These are phyloP conservation scores for Nicotiana undulata DNA, from an alignment of 257 asterid species.

Conservation along the genomic window DNA sequence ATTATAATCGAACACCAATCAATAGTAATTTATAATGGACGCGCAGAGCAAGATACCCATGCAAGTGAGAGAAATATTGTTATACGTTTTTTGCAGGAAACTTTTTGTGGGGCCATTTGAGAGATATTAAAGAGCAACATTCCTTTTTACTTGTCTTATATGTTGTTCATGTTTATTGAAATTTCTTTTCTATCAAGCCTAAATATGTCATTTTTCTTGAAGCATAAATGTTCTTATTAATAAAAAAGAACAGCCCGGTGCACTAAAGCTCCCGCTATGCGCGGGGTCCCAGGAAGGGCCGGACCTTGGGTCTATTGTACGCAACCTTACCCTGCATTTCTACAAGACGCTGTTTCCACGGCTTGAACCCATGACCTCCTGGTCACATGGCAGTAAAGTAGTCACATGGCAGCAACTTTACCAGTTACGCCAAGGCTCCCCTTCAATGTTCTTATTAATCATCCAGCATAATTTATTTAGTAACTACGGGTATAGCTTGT, in stretches of 20 bases:
- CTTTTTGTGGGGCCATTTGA: not conserved
- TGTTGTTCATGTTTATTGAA: not conserved
- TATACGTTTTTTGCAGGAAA: too few relatives aligned
- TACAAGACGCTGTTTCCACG: too few relatives aligned
- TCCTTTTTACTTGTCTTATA: not conserved
- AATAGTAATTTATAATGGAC: not conserved
- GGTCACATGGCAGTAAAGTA: too few relatives aligned
- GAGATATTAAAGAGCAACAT: not conserved
- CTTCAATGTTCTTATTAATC: not conserved
- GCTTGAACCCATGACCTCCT: too few relatives aligned
- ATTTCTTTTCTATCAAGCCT: not conserved
- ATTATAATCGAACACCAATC: not conserved
- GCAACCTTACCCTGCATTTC: too few relatives aligned
- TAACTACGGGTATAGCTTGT: not conserved
- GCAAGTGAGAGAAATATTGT: not conserved
- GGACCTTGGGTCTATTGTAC: too few relatives aligned
- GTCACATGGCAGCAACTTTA: too few relatives aligned
- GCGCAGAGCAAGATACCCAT: not conserved
- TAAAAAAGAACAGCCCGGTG: too few relatives aligned
- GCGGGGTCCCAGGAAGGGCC: too few relatives aligned
- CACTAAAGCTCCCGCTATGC: too few relatives aligned
- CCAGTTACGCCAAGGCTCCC: too few relatives aligned
- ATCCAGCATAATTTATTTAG: not conserved
- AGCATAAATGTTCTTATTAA: not conserved
- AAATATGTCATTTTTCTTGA: not conserved